phyloP scores from a whole-genome alignment of 176 grass and related monocot genomes.

The Musa acuminata region DNA sequence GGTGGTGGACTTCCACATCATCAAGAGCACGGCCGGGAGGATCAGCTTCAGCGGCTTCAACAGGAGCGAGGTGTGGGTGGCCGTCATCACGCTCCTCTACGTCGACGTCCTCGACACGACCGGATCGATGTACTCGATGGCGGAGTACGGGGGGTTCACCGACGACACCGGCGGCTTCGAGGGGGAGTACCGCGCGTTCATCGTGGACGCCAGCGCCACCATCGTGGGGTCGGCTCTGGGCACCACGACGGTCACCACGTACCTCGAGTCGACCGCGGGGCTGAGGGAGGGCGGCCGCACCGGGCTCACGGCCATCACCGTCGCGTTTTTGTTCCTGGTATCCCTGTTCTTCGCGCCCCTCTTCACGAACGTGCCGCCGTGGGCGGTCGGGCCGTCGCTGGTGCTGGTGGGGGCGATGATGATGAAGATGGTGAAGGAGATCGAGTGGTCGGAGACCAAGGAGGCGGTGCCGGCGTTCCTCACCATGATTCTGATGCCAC shows the following conservation, averaged over 20 bases:
- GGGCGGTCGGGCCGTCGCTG: background rate
- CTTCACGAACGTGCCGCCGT: background rate
- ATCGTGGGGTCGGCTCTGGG: background rate
- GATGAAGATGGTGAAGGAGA: background rate
- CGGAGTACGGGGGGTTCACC: background rate
- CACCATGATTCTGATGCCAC: background rate
- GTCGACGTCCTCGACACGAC: background rate
- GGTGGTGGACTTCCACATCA: background rate
- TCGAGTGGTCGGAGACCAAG: background rate
- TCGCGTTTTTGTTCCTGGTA: background rate
- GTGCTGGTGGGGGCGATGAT: background rate
- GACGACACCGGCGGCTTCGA: background rate
- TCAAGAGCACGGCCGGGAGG: background rate
- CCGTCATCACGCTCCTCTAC: background rate
- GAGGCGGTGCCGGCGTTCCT: background rate
- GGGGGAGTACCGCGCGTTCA: background rate
- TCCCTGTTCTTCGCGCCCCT: background rate
- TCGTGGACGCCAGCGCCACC: background rate
- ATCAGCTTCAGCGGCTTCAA: background rate
- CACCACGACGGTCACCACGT: background rate
- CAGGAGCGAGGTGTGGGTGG: background rate
- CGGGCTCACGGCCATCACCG: background rate
- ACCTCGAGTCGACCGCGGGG: background rate
- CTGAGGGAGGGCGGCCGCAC: background rate
- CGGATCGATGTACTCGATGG: background rate